Conservation (phyloP, 2,329 filamentous ascomycete species). For the Penicillium glabrum region DNA sequence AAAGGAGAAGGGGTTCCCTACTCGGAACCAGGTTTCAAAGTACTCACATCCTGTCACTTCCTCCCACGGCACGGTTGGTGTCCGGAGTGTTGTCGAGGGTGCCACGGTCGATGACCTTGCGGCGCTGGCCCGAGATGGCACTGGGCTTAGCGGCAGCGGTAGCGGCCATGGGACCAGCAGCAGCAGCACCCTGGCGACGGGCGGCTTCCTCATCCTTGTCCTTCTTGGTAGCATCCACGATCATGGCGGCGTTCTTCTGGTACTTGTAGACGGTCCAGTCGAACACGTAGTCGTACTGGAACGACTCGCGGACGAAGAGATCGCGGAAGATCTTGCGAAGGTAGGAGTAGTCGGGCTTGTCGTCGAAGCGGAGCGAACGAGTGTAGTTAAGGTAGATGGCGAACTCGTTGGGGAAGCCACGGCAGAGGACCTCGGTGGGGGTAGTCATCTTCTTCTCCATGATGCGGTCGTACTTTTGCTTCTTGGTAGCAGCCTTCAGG, state of each 20-base stretch:
- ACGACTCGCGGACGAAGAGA: slow-evolving; percentile 96
- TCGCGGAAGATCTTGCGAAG: slow-evolving; percentile 99
- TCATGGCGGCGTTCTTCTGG: slow-evolving; percentile 97
- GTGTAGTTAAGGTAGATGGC: slow-evolving; percentile 99
- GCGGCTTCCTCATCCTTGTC: slow-evolving; percentile 72
- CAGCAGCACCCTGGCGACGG: slow-evolving; percentile 66
- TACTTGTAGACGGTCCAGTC: slow-evolving; percentile 99
- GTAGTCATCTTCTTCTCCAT: slow-evolving; percentile 99
- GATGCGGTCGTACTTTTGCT: slow-evolving; percentile 99
- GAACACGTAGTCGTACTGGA: slow-evolving; percentile 99
- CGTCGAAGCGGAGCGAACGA: slow-evolving; percentile 95
- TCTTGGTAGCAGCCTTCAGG: slow-evolving; percentile 96
- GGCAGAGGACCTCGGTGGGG: slow-evolving; percentile 95
- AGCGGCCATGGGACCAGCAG: slow-evolving; percentile 55
- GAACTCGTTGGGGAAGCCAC: slow-evolving; percentile 98
- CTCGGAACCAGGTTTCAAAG: slow-evolving; percentile 70
- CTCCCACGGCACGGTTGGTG: slow-evolving; percentile 72
- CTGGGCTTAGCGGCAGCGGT: slow-evolving; percentile 66
- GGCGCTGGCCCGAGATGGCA: slow-evolving; percentile 72
- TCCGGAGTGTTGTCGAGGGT: slow-evolving; percentile 68
- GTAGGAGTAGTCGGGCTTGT: slow-evolving; percentile 99
- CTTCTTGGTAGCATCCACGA: slow-evolving; percentile 75
- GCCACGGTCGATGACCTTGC: slow-evolving; percentile 77
- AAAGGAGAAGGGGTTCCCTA: slow-evolving; percentile 73
- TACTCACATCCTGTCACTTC: slow-evolving; percentile 96